Evolutionary conservation across 2,329 filamentous ascomycete genomes (phyloP).

Genomic region (Venturia carpophila): DNA sequence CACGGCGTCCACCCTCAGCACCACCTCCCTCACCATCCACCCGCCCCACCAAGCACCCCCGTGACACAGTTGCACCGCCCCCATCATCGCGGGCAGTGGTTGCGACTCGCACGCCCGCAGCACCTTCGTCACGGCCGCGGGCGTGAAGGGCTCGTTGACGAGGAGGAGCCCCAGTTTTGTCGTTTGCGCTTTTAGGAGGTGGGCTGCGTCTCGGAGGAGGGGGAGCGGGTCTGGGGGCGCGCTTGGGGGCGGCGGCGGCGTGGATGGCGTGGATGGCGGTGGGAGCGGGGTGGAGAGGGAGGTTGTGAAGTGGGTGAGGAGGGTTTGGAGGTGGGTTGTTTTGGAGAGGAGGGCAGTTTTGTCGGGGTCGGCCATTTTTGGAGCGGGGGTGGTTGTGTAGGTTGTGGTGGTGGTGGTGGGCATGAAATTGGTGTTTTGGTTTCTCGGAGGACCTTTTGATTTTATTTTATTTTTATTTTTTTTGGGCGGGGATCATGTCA

Average conservation of each 20-base stretch:
- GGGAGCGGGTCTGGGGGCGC: slow-evolving; percentile 48
- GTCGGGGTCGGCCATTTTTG: not conserved
- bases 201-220: slow-evolving; percentile 63
- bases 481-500: too few relatives aligned
- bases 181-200: slow-evolving; percentile 69
- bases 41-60: slow-evolving; percentile 6
- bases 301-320: slow-evolving; percentile 28
- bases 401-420: not conserved
- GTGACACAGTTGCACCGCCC: slow-evolving; percentile 42
- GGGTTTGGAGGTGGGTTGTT: slow-evolving; percentile 18
- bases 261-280: not conserved
- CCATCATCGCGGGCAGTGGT: slow-evolving; percentile 67
- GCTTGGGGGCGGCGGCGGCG: too few relatives aligned
- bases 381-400: not conserved
- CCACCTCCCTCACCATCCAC: slow-evolving; percentile 45
- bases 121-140: slow-evolving; percentile 63
- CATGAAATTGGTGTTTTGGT: not conserved
- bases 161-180: slow-evolving; percentile 84
- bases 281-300: slow-evolving; percentile 21
- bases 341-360: slow-evolving; percentile 5
- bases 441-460: too few relatives aligned
- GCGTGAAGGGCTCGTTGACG: slow-evolving; percentile 79
- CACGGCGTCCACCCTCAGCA: slow-evolving; percentile 48
- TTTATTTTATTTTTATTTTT: too few relatives aligned
- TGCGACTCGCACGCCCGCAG: slow-evolving; percentile 64